Evolutionary conservation across 1,284 basidiomycete genomes (phyloP), one percentile per base, ranked within the genome.

Genomic region (Erythrobasidium hasegawianum): DNA sequence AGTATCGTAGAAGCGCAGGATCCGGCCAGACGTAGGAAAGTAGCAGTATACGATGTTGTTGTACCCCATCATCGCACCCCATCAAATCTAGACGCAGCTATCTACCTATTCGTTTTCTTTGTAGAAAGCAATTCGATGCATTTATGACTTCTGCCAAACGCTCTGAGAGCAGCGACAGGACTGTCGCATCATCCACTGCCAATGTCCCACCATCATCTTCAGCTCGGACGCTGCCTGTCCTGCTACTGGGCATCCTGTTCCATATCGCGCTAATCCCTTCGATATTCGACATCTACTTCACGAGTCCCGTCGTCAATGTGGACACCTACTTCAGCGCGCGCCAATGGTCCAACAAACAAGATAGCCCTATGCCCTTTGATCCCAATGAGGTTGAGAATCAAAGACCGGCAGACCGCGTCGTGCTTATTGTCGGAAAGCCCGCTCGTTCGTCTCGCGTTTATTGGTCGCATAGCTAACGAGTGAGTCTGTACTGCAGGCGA

Each of bases 241-340:
- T 90, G 18, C 67, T 83, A 20, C 76, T 88, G 39, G 87, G 87
- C 26, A 80, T 91, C 29, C 72, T 87, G 22, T 90, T 90, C 74
- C 89, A 90, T 75, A 75, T 88, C 57, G 79, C 86, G 8, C 88
- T 84, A 76, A 85, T 89, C 68, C 81, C 82, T 64, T 84, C 86
- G 24, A 85, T 93, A 33, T 94, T 93, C 77, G 89, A 93, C 78
- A 90, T 90, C 77, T 93, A 94, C 77, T 94, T 94, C 73, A 88
- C 85, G 22, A 77, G 76, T 16, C 79, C 78, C 0, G 79, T 79
- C 49, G 75, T 78, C 14, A 56, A 53, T 40, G 67, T 67, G 9
- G 59, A 43, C 26, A 57, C 53, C 45, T 57, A 40, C 60, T 72
- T 41, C 50, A 70, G 61, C 18, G 50, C 68, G n/a, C 38, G 60